phyloP scores from a whole-genome alignment of 495 filamentous ascomycete species.

The Annulohypoxylon maeteangense region DNA sequence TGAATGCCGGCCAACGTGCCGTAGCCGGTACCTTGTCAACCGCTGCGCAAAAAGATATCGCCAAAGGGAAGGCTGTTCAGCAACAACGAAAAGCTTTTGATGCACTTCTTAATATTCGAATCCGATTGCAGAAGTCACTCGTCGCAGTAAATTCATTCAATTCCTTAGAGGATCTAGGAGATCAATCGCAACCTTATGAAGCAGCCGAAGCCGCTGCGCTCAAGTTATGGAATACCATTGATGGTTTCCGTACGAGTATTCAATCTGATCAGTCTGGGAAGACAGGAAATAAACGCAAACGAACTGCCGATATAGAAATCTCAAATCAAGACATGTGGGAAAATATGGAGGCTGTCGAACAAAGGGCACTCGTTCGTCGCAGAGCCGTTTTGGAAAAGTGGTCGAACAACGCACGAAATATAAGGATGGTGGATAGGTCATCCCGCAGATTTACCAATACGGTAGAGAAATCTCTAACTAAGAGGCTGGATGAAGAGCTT shows the following conservation, averaged over 20 bases:
- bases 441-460: slow-evolving; percentile 42
- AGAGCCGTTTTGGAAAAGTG: slow-evolving; percentile 72
- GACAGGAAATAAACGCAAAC: slow-evolving; percentile 67
- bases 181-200: slow-evolving; percentile 63
- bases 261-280: slow-evolving; percentile 51
- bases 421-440: slow-evolving; percentile 48
- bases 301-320: slow-evolving; percentile 60
- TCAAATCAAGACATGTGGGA: slow-evolving; percentile 75
- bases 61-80: slow-evolving; percentile 87
- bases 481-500: slow-evolving; percentile 79
- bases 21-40: slow-evolving; percentile 58
- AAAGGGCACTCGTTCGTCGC: slow-evolving; percentile 63
- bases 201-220: slow-evolving; percentile 90
- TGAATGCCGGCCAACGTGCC: slow-evolving; percentile 52
- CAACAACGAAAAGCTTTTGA: slow-evolving; percentile 87
- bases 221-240: slow-evolving; percentile 85
- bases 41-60: slow-evolving; percentile 64
- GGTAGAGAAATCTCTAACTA: slow-evolving; percentile 68
- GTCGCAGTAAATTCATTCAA: slow-evolving; percentile 80
- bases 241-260: slow-evolving; percentile 71
- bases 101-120: slow-evolving; percentile 83
- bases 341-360: slow-evolving; percentile 71
- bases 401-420: slow-evolving; percentile 66
- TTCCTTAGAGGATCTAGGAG: slow-evolving; percentile 51
- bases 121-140: slow-evolving; percentile 90